These are phyloP conservation scores for Pichia californica DNA, from an alignment of 805 yeast genomes.

Conservation along the genomic window DNA sequence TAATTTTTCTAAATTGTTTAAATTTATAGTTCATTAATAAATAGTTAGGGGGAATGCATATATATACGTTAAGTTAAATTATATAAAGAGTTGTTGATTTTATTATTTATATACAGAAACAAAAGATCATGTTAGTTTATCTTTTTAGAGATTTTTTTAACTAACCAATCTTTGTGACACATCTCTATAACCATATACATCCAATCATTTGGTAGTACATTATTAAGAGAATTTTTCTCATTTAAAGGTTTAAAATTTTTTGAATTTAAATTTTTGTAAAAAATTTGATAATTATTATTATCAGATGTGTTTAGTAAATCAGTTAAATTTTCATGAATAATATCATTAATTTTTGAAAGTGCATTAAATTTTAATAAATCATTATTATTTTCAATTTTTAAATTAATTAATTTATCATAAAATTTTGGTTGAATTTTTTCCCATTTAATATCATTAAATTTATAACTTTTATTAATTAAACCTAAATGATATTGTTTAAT, in stretches of 20 bases:
- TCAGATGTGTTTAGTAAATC: not conserved
- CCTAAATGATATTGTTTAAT: conserved; percentile 5
- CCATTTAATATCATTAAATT: conserved; percentile 1
- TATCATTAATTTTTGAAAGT: not conserved
- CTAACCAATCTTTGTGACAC: conserved; percentile 2
- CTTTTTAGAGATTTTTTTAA: conserved; percentile 1
- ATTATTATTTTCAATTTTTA: not conserved
- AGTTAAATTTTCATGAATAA: not conserved
- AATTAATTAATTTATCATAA: not conserved
- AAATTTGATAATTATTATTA: not conserved
- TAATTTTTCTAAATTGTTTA: too few species aligned
- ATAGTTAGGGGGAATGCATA: too few species aligned
- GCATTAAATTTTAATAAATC: not conserved
- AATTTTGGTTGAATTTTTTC: not conserved
- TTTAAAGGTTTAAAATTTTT: not conserved
- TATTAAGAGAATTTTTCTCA: not conserved
- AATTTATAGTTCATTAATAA: too few species aligned
- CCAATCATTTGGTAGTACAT: conserved; percentile 9
- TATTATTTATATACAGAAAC: too few species aligned
- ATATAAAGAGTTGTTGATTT: too few species aligned
- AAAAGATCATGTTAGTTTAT: not conserved
- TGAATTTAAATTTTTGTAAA: not conserved
- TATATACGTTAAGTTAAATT: too few species aligned
- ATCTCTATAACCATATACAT: conserved; percentile 1
- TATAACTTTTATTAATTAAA: conserved; percentile 5